Evolutionary conservation across 164 flowering plant genomes (phyloP).

Genomic region (Nymphaea colorata): DNA sequence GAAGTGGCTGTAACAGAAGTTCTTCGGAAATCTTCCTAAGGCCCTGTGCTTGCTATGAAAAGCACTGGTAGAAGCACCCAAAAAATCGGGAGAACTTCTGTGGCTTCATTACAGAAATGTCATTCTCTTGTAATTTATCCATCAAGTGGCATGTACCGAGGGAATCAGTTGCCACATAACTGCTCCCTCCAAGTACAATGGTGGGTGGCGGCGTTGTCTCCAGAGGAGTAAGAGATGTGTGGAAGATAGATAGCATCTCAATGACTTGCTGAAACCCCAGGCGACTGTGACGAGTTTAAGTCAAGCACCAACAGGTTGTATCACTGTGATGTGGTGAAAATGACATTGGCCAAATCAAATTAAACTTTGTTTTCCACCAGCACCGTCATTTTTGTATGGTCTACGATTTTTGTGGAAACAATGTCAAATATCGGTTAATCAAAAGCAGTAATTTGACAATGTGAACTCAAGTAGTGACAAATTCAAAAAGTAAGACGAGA

Average conservation of each 20-base stretch:
- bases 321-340: too few relatives aligned
- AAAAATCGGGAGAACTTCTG: constrained; percentile 3
- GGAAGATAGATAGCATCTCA: constrained; percentile 11
- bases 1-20: too few relatives aligned
- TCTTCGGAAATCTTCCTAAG: too few relatives aligned
- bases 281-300: constrained; percentile 32
- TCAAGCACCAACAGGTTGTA: constrained; percentile 70
- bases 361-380: too few relatives aligned
- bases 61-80: constrained; percentile 12
- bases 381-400: too few relatives aligned
- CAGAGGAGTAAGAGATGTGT: constrained; percentile 6
- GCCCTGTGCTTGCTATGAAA: constrained; percentile 1
- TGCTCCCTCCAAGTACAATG: constrained; percentile 2
- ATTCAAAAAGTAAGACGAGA: too few relatives aligned
- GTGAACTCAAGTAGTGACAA: too few relatives aligned
- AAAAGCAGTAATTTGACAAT: too few relatives aligned
- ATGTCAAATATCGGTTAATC: too few relatives aligned
- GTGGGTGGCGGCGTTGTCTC: constrained; percentile 5
- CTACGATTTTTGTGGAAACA: too few relatives aligned
- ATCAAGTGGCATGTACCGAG: constrained; percentile 12
- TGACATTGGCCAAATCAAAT: too few relatives aligned
- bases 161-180: constrained; percentile 5
- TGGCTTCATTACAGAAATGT: not conserved
- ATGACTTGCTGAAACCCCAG: constrained; percentile 47
- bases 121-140: constrained; percentile 8